A percentile compares a stretch with the other conserved stretches of the same genome.
These are phyloP conservation scores for Trametes cingulata DNA, from an alignment of 768 basidiomycete species.

Conservation along the genomic window DNA sequence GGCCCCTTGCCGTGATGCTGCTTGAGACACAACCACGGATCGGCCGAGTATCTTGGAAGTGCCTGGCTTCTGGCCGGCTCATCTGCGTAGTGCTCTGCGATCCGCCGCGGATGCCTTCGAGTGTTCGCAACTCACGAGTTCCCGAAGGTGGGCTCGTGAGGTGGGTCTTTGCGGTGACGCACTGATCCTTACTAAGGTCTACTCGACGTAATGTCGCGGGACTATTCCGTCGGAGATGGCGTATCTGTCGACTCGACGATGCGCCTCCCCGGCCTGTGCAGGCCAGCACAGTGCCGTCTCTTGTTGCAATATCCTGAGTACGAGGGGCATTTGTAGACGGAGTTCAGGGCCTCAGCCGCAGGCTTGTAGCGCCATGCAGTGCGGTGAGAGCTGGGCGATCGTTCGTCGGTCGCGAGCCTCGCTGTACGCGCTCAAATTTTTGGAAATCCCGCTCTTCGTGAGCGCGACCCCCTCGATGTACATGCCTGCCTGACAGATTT, in stretches of 20 bases:
- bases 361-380: neutral
- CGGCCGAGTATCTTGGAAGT: neutral
- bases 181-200: neutral
- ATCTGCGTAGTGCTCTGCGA: neutral
- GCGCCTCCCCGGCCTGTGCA: neutral
- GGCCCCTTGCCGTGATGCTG: neutral
- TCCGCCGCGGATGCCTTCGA: no score
- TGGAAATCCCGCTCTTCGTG: neutral
- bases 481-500: no score
- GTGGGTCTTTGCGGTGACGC: no score
- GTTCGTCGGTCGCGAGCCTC: neutral
- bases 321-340: neutral
- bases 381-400: no score
- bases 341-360: neutral
- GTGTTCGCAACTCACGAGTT: no score
- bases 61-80: neutral
- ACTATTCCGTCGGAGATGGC: neutral
- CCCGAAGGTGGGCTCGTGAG: no score
- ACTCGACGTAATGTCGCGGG: neutral
- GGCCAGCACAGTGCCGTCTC: slow-evolving; percentile 5
- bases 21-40: neutral
- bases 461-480: neutral
- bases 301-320: neutral
- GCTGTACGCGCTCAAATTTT: neutral
- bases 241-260: neutral